Conservation (phyloP, 495 filamentous ascomycete genomes). For the Hypoxylon subgilvum region DNA sequence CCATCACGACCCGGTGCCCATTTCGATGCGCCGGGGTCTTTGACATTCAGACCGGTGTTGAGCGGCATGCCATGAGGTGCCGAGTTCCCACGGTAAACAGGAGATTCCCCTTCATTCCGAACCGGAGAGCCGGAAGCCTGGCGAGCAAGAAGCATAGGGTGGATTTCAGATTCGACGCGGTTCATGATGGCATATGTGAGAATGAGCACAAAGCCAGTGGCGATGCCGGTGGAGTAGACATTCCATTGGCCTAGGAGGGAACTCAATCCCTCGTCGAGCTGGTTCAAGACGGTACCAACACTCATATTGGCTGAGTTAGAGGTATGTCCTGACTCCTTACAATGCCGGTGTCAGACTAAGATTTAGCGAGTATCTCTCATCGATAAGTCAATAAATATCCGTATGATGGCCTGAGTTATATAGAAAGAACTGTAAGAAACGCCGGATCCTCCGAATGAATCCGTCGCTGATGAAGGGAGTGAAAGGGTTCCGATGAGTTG, state of each 20-base stretch:
- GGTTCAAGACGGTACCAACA: conserved; percentile 57
- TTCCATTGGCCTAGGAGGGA: conserved; percentile 80
- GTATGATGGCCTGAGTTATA: conserved; percentile 9
- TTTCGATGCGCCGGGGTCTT: conserved; percentile 78
- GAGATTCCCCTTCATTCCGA: conserved; percentile 81
- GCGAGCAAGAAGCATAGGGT: conserved; percentile 86
- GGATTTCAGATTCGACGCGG: conserved; percentile 77
- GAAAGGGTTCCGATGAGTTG: neutral
- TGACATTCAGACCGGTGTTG: conserved; percentile 81
- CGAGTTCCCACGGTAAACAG: conserved; percentile 78
- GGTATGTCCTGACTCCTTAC: conserved; percentile 1
- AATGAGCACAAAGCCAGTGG: conserved; percentile 61
- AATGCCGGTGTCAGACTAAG: neutral
- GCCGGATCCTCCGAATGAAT: conserved; percentile 3
- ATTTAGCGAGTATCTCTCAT: conserved; percentile 8
- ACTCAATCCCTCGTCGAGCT: conserved; percentile 71
- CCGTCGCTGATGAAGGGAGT: conserved; percentile 14
- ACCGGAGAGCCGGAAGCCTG: conserved; percentile 80
- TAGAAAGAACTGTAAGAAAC: neutral
- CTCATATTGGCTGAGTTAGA: conserved; percentile 53
- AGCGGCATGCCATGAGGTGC: conserved; percentile 86
- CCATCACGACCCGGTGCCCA: conserved; percentile 84
- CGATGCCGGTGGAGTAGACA: conserved; percentile 69
- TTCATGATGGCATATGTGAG: conserved; percentile 60
- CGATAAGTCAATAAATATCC: neutral